These are phyloP conservation scores for Didymella pinodella DNA, from an alignment of 2,329 filamentous ascomycete genomes.

Conservation along the genomic window DNA sequence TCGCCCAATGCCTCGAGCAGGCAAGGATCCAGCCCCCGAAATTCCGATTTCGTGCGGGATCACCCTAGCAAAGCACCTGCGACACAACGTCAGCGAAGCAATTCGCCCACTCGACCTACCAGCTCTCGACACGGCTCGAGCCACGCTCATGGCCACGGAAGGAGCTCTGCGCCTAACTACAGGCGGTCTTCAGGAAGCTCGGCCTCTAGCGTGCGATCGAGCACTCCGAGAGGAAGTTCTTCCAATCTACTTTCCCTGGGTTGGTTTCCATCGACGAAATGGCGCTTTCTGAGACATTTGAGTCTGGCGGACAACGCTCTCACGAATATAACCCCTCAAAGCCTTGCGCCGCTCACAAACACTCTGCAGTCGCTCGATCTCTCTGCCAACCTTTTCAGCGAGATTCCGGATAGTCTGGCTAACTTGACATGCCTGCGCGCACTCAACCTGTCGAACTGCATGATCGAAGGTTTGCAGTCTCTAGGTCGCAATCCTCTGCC, in stretches of 20 bases:
- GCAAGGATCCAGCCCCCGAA: slow-evolving; percentile 60
- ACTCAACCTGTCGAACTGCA: slow-evolving; percentile 93
- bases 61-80: slow-evolving; percentile 55
- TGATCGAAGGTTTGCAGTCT: slow-evolving; percentile 94
- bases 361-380: slow-evolving; percentile 92
- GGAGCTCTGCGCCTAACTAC: slow-evolving; percentile 71
- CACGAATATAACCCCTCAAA: slow-evolving; percentile 76
- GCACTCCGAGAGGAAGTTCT: slow-evolving; percentile 70
- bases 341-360: slow-evolving; percentile 82
- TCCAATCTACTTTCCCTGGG: slow-evolving; percentile 77
- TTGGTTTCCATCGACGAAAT: slow-evolving; percentile 83
- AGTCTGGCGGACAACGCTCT: slow-evolving; percentile 91
- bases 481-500: slow-evolving; percentile 85
- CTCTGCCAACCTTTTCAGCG: slow-evolving; percentile 90
- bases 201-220: slow-evolving; percentile 73
- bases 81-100: slow-evolving; percentile 69
- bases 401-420: slow-evolving; percentile 90
- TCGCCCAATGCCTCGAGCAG: slow-evolving; percentile 50
- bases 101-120: slow-evolving; percentile 78
- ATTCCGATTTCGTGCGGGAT: slow-evolving; percentile 64
- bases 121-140: slow-evolving; percentile 77
- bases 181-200: slow-evolving; percentile 93
- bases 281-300: slow-evolving; percentile 92
- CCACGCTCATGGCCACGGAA: slow-evolving; percentile 69
- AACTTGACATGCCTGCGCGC: slow-evolving; percentile 87